Base-by-base conservation (phyloP, 163 green algal species). In the Scenedesmus sp. region DNA sequence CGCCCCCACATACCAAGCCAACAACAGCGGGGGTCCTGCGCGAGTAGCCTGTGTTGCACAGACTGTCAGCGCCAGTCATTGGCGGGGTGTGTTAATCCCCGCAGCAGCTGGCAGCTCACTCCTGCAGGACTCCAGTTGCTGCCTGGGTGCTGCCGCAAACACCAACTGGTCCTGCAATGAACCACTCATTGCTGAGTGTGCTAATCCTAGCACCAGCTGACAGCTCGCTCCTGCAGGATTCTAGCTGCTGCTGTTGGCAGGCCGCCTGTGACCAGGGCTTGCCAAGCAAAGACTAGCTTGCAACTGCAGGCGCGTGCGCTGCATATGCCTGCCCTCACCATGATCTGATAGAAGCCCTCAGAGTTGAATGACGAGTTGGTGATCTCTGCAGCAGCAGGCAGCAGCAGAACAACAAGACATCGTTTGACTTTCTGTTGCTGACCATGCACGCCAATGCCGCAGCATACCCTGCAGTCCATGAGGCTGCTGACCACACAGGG, bases 311-410 rank as follows among this genome's bases (percentile, higher is more conserved):
- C 18, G 6, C 23, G 2, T 2, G 5, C 23, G 23, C 70, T 76
- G 66, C 66, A 15, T 12, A 10, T 79, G 23, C 70, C 20, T 60
- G 46, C 16, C 3, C 93, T 91, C 73, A 95, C 93, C 94, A 96
- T 96, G 54, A 96, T 94, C 12, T 95, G 92, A 52, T 93, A 83
- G 66, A 94, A 94, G 12, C 92, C 90, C 10, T 96, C 89, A 1
- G 88, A 90, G 62, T 93, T 83, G 77, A 96, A 94, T 0, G 94
- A 92, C 5, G 86, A 86, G 8, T 93, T 84, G 8, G 94, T 93
- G 55, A 96, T 96, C 70, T 96, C 94, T 94, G 92, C 57, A 82
- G 23, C 20, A 85, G 64, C 60, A 84, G 15, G 1, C 76, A 84
- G 9, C 10, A 15, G 13, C 62, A 70, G 10, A 70, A 70, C 62